Percentiles rank a stretch among this genome's conserved stretches.
Conservation (phyloP, 106 monocot species). For the Cymbidium sinense region DNA sequence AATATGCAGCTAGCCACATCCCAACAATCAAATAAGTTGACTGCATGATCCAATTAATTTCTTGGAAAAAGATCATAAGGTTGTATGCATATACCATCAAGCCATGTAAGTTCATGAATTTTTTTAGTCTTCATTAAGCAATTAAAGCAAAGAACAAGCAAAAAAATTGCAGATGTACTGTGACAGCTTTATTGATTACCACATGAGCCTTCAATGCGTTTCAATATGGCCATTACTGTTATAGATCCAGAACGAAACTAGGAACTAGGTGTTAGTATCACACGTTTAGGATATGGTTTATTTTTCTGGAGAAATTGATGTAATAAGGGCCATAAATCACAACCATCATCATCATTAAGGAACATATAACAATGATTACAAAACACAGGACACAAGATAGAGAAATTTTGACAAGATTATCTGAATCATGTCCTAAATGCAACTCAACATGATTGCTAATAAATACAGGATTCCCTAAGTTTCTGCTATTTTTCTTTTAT, state of each 20-base stretch:
- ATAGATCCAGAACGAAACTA: not conserved
- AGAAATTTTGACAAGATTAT: no score
- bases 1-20: not conserved
- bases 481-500: no score
- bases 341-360: no score
- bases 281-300: not conserved
- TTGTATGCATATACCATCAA: not conserved
- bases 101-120: not conserved
- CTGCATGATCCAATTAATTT: not conserved
- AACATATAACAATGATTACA: no score
- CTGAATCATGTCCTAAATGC: no score
- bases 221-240: not conserved
- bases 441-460: no score
- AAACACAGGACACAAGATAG: no score
- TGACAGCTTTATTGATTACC: not conserved
- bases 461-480: no score
- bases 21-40: not conserved
- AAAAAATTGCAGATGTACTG: not conserved
- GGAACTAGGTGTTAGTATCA: not conserved
- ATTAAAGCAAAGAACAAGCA: not conserved
- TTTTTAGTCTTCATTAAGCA: not conserved
- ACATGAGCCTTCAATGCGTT: not conserved
- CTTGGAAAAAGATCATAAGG: not conserved
- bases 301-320: no score
- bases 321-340: no score